Percentiles rank a stretch among this genome's conserved stretches.
Conservation (phyloP, 108 stramenopile species). For the Skeletonema marinoi region DNA sequence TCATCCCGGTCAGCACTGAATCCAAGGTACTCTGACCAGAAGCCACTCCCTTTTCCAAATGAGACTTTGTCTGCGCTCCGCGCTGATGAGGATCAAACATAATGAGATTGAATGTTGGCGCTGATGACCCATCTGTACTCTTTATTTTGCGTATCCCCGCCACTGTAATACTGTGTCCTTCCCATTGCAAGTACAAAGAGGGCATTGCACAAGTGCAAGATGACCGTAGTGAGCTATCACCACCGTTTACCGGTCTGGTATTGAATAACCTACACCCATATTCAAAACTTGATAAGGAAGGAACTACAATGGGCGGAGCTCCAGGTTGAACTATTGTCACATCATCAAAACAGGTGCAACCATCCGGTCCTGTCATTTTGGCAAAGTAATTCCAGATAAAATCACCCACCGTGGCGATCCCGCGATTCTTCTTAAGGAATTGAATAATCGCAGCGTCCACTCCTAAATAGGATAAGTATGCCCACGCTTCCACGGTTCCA, state of each 20-base stretch:
- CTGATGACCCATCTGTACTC: not conserved
- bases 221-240: not conserved
- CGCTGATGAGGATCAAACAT: constrained; percentile 68
- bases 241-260: constrained; percentile 1
- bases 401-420: constrained; percentile 24
- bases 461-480: constrained; percentile 57
- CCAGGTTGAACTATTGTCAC: constrained; percentile 3
- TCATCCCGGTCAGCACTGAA: not conserved
- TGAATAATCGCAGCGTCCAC: constrained; percentile 79
- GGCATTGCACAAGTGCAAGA: constrained; percentile 32
- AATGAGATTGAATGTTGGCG: constrained; percentile 40
- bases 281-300: constrained; percentile 12
- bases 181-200: constrained; percentile 86
- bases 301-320: not conserved
- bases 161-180: constrained; percentile 85
- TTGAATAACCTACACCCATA: constrained; percentile 26
- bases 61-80: constrained; percentile 17
- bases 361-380: constrained; percentile 11
- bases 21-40: not conserved
- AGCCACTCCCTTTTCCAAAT: constrained; percentile 1
- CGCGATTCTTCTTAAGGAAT: constrained; percentile 70
- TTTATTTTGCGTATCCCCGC: constrained; percentile 56
- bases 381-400: constrained; percentile 70
- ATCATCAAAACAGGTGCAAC: constrained; percentile 27
- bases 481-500: constrained; percentile 81